Evolutionary conservation across 2,329 filamentous ascomycete species (phyloP).

Genomic region (Trichoderma atroviride): DNA sequence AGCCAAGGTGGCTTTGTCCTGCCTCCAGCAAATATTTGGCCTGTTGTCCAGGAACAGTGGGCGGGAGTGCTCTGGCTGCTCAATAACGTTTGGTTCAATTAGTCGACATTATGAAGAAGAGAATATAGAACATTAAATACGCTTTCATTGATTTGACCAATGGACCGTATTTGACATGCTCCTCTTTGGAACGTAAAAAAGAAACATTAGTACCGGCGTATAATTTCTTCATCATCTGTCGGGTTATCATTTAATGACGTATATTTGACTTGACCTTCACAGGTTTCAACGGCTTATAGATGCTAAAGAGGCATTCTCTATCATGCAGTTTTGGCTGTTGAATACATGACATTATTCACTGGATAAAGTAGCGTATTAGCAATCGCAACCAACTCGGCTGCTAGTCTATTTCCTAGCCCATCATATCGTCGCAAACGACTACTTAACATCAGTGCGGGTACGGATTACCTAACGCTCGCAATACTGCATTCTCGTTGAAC

Average conservation of each 20-base stretch:
- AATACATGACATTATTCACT: no score
- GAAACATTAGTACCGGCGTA: no score
- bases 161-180: no score
- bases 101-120: neutral
- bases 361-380: neutral
- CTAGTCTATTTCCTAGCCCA: neutral
- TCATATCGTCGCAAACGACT: neutral
- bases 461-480: no score
- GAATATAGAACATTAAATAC: no score
- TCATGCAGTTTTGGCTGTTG: neutral
- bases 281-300: no score
- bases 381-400: neutral
- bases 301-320: neutral
- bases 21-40: constrained; percentile 10
- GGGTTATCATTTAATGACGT: no score
- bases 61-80: constrained; percentile 7
- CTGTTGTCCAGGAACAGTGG: constrained; percentile 17
- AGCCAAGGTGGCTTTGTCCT: constrained; percentile 11
- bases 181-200: no score
- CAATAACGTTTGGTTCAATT: constrained; percentile 14
- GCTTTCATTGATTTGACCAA: no score
- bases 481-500: neutral
- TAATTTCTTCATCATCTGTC: no score
- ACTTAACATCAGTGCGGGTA: neutral
- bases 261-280: no score